Evolutionary conservation across 352 stramenopile species (phyloP).

Genomic region (Phytophthora pseudosyringae): DNA sequence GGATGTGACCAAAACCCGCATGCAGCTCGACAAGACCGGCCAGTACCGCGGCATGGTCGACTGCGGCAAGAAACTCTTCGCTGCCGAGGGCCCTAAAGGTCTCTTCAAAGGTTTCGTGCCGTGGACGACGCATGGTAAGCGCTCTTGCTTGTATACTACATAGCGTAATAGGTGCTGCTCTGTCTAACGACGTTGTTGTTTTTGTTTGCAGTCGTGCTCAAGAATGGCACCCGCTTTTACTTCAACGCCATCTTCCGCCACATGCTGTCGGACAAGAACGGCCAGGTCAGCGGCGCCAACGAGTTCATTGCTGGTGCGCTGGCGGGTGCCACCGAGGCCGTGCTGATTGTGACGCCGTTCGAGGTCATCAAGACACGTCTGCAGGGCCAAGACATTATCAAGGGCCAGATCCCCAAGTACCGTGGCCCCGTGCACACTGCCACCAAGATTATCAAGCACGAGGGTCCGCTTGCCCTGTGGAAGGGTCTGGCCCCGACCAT

Average conservation of each 20-base stretch:
- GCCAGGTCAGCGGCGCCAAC: slow-evolving; percentile 79
- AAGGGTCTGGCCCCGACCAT: slow-evolving; percentile 97
- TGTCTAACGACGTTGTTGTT: background rate
- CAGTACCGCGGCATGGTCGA: slow-evolving; percentile 90
- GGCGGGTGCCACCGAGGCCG: slow-evolving; percentile 95
- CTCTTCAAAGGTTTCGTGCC: slow-evolving; percentile 91
- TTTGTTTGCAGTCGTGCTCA: slow-evolving; percentile 56
- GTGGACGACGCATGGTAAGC: slow-evolving; percentile 80
- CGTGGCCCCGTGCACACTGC: slow-evolving; percentile 92
- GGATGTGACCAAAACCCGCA: slow-evolving; percentile 89
- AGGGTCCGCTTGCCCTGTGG: slow-evolving; percentile 95
- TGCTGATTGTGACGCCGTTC: slow-evolving; percentile 97
- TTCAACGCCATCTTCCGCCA: slow-evolving; percentile 88
- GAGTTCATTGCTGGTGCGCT: slow-evolving; percentile 92
- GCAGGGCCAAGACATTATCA: slow-evolving; percentile 92
- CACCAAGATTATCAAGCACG: slow-evolving; percentile 92
- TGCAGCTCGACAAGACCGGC: slow-evolving; percentile 88
- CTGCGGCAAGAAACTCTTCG: slow-evolving; percentile 82
- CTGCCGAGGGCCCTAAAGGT: slow-evolving; percentile 74
- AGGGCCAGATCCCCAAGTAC: slow-evolving; percentile 87
- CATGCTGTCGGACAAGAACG: slow-evolving; percentile 78
- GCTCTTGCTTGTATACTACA: background rate
- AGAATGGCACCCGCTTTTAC: slow-evolving; percentile 92
- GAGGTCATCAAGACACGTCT: slow-evolving; percentile 99
- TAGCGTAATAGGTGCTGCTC: background rate